Conservation (phyloP, 306 rosid species). For the Bauhinia variegata region DNA sequence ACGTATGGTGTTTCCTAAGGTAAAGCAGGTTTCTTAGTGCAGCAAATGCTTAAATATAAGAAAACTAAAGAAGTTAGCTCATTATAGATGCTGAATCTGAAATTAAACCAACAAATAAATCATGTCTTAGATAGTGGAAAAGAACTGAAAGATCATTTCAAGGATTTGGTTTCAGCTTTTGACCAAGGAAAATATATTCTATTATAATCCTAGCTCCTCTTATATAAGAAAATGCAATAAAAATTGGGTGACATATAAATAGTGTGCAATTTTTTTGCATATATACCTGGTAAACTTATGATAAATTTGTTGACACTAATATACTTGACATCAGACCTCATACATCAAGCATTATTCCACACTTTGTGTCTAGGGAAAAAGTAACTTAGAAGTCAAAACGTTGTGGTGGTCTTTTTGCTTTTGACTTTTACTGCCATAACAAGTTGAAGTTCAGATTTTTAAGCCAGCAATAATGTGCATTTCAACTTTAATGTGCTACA, state of each 20-base stretch:
- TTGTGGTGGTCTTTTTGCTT: neutral
- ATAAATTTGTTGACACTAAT: neutral
- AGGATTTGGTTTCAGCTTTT: neutral
- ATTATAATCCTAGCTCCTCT: neutral
- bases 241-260: neutral
- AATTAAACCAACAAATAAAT: conserved; percentile 1
- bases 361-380: neutral
- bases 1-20: neutral
- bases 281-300: conserved; percentile 15
- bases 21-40: neutral
- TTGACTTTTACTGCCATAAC: conserved; percentile 15
- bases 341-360: neutral
- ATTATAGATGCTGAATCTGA: neutral
- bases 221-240: neutral
- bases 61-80: neutral
- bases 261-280: neutral
- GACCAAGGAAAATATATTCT: neutral
- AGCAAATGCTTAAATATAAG: neutral
- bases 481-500: conserved; percentile 11
- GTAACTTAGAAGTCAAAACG: neutral
- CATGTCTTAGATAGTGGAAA: neutral
- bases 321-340: conserved; percentile 7
- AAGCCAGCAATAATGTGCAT: conserved; percentile 14
- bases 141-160: neutral
- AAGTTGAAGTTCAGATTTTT: conserved; percentile 12